These are phyloP conservation scores for Komagataella pastoris DNA, from an alignment of 805 yeast genomes.

Conservation along the genomic window DNA sequence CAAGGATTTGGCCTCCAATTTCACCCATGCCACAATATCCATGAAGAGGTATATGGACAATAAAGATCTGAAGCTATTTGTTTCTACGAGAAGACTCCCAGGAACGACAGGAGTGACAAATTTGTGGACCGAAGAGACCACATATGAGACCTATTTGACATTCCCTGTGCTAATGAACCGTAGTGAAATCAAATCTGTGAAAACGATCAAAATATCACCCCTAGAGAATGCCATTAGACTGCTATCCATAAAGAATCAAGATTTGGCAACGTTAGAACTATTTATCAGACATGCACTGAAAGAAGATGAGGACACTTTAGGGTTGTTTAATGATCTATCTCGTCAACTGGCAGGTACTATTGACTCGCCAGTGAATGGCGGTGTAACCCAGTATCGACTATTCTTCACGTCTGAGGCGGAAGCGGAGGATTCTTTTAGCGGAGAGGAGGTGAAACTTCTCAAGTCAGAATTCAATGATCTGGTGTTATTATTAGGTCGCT, in stretches of 20 bases:
- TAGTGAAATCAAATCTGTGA: conserved; percentile 46
- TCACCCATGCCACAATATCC: conserved; percentile 32
- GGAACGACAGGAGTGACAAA: conserved; percentile 62
- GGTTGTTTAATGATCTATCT: conserved; percentile 50
- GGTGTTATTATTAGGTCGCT: conserved; percentile 47
- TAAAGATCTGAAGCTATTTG: conserved; percentile 57
- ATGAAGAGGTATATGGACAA: conserved; percentile 66
- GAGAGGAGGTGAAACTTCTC: conserved; percentile 15
- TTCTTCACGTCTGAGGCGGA: conserved; percentile 35
- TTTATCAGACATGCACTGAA: conserved; percentile 34
- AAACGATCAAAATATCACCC: conserved; percentile 56
- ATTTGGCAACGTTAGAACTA: conserved; percentile 55
- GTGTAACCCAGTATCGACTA: conserved; percentile 69
- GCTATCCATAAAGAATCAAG: conserved; percentile 54
- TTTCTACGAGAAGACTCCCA: conserved; percentile 57
- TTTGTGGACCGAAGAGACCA: conserved; percentile 81
- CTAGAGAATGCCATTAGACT: conserved; percentile 69
- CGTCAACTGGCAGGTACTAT: conserved; percentile 74
- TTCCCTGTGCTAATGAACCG: conserved; percentile 87
- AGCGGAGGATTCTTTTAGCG: conserved; percentile 11
- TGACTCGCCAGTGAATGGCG: conserved; percentile 89
- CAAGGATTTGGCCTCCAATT: conserved; percentile 25
- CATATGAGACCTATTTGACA: conserved; percentile 58
- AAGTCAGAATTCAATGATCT: conserved; percentile 52
- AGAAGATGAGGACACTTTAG: conserved; percentile 27